Evolutionary conservation across 768 basidiomycete genomes (phyloP), one percentile per base, ranked within the genome.

Genomic region (Panellus pusillus): DNA sequence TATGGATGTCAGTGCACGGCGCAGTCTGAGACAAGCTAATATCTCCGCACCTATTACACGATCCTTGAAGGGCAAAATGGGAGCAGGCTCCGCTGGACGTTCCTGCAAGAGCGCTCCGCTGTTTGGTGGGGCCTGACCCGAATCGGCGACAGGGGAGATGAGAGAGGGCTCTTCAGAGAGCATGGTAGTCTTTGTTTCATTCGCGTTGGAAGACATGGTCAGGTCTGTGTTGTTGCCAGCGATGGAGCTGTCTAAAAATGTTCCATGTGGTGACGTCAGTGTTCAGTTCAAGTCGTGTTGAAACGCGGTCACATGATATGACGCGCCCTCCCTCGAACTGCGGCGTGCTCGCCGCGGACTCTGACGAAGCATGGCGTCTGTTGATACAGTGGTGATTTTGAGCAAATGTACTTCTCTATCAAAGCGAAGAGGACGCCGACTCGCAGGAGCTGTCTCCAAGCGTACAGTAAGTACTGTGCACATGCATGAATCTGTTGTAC

Each of bases 1-100:
- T 6, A 40, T 4, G 2, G 29, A n/a, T 41, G 38, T 28, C 13
- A 36, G 50, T 37, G 24, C 20, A 57, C 18, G 2, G 24, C 24
- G 24, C 24, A 24, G 35, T 62, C n/a, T 14, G 46, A 24, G 1
- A 24, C 15, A 42, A 14, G 9, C 41, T 29, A 18, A 40, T 13
- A 24, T 6, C 50, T 38, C 58, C 74, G 20, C 55, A 81, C 83
- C 83, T 42, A 83, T 76, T 8, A 83, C 79, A 52, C 72, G 75
- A 42, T 85, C 82, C 64, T 82, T 84, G 70, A 84, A 85, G 13
- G 82, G 73, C 28, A 78, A 73, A 9, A 60, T 52, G 6, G 58
- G 54, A 17, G 32, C 4, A 28, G 38, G 14, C 39, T 13, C 19
- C 6, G 28, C 28, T 47, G 55, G 8, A 17, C 9, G 14, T 18